A percentile compares a stretch with the other conserved stretches of the same genome.
Conservation (phyloP, 768 basidiomycete genomes). For the Fistulinella prunicolor region DNA sequence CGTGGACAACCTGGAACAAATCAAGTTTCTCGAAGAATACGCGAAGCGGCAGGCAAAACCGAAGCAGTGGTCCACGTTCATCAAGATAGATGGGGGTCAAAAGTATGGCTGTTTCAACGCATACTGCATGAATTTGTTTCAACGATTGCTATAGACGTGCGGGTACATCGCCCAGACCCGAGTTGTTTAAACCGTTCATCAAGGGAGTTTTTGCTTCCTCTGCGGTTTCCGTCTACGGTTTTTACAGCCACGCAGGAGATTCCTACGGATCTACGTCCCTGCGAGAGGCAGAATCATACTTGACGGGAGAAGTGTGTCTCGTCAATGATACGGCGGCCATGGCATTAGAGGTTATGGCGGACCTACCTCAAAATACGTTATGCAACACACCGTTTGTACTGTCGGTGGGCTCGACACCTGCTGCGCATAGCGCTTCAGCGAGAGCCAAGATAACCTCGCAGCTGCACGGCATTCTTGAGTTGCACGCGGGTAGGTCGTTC, state of each 20-base stretch:
- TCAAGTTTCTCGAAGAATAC: slow-evolving; percentile 60
- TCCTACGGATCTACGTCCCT: slow-evolving; percentile 74
- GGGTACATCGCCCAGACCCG: slow-evolving; percentile 55
- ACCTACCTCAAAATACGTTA: slow-evolving; percentile 29
- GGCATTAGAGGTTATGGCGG: slow-evolving; percentile 46
- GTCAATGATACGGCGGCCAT: slow-evolving; percentile 64
- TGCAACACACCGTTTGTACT: slow-evolving; percentile 58
- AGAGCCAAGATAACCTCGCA: slow-evolving; percentile 44
- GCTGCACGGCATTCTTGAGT: slow-evolving; percentile 63
- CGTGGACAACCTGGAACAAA: slow-evolving; percentile 74
- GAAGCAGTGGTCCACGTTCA: slow-evolving; percentile 69
- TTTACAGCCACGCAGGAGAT: slow-evolving; percentile 79
- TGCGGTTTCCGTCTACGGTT: slow-evolving; percentile 67
- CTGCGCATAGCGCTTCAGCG: slow-evolving; percentile 72
- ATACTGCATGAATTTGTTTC: background rate
- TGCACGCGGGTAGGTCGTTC: slow-evolving; percentile 61
- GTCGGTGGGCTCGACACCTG: slow-evolving; percentile 85
- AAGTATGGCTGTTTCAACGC: slow-evolving; percentile 49
- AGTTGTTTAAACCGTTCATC: slow-evolving; percentile 55
- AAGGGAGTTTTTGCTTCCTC: slow-evolving; percentile 50
- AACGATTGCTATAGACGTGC: slow-evolving; percentile 56
- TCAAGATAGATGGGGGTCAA: slow-evolving; percentile 77
- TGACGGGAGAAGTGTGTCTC: slow-evolving; percentile 66
- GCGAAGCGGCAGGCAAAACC: slow-evolving; percentile 41
- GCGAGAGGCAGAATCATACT: slow-evolving; percentile 59